Percentiles rank a stretch among this genome's conserved stretches.
phyloP scores from a whole-genome alignment of 2,329 filamentous ascomycete species.

The Stachybotrys echinatus region DNA sequence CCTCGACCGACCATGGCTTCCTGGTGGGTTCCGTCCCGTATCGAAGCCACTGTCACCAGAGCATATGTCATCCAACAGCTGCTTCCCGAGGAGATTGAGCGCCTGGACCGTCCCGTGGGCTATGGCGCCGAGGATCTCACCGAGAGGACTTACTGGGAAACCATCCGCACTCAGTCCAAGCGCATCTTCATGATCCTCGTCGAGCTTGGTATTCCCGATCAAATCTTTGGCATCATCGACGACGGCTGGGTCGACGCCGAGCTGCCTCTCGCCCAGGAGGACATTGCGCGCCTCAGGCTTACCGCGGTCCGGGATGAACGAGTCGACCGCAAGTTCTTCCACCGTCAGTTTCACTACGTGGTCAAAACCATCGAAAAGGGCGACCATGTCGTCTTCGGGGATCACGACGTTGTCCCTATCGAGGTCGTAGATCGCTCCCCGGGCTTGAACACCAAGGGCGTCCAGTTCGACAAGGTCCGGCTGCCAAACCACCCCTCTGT shows the following conservation, averaged over 20 bases:
- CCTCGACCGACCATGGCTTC: slow-evolving; percentile 25
- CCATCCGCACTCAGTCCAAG: slow-evolving; percentile 65
- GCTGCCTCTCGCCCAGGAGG: slow-evolving; percentile 61
- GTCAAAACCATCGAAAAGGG: slow-evolving; percentile 57
- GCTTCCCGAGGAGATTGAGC: slow-evolving; percentile 55
- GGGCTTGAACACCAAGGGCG: slow-evolving; percentile 27
- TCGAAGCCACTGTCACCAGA: slow-evolving; percentile 64
- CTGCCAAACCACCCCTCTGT: slow-evolving; percentile 56
- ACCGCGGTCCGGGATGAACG: slow-evolving; percentile 54
- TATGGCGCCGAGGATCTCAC: slow-evolving; percentile 63
- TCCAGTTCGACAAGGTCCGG: slow-evolving; percentile 51
- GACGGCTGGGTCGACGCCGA: slow-evolving; percentile 74
- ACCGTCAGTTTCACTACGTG: slow-evolving; percentile 67
- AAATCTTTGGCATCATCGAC: slow-evolving; percentile 71
- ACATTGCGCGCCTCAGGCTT: slow-evolving; percentile 58
- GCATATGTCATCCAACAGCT: slow-evolving; percentile 63
- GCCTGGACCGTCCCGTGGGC: slow-evolving; percentile 55
- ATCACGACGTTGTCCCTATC: slow-evolving; percentile 64
- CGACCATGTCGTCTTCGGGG: slow-evolving; percentile 57
- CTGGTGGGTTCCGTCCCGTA: slow-evolving; percentile 69
- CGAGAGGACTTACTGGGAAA: slow-evolving; percentile 72
- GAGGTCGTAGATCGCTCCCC: slow-evolving; percentile 58
- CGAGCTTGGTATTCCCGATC: slow-evolving; percentile 64
- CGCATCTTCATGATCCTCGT: slow-evolving; percentile 66
- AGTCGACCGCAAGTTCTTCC: slow-evolving; percentile 64